Evolutionary conservation across 2,329 filamentous ascomycete genomes (phyloP).

Genomic region (Colletotrichum noveboracense): DNA sequence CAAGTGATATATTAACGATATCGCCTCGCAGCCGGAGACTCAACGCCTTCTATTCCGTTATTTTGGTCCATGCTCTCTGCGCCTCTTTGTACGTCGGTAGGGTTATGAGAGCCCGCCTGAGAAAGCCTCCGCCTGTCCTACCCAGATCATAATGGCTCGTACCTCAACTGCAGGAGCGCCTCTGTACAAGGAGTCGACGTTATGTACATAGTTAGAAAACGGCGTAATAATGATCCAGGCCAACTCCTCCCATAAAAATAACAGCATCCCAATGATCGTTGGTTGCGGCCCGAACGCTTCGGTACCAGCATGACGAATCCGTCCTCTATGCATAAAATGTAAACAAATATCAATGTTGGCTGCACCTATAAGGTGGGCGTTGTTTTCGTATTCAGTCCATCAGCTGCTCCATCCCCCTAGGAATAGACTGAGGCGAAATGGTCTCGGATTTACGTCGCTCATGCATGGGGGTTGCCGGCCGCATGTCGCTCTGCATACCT

Average conservation of each 20-base stretch:
- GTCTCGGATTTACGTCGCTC: slow-evolving; percentile 32
- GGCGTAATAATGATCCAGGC: background rate
- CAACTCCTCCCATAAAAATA: slow-evolving; percentile 3
- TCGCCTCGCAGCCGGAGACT: background rate
- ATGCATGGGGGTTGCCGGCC: slow-evolving; percentile 12
- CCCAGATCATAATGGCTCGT: background rate
- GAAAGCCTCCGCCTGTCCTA: background rate
- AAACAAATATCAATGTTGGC: background rate
- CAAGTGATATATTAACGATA: background rate
- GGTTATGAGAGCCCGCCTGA: background rate
- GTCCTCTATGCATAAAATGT: slow-evolving; percentile 14
- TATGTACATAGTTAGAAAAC: slow-evolving; percentile 4
- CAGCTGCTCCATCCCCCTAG: slow-evolving; percentile 43
- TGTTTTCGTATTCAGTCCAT: slow-evolving; percentile 30
- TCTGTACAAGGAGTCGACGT: background rate
- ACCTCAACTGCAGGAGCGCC: background rate
- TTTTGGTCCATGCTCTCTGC: background rate
- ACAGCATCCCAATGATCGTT: background rate
- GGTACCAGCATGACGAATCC: slow-evolving; percentile 1
- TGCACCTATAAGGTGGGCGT: background rate
- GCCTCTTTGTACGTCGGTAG: background rate
- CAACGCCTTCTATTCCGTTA: background rate
- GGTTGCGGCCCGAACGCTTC: slow-evolving; percentile 17
- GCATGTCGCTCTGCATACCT: background rate
- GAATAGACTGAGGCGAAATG: slow-evolving; percentile 49